Percentiles rank a stretch among this genome's conserved stretches.
Evolutionary conservation across 1,284 basidiomycete genomes (phyloP).

Genomic region (Cutaneotrichosporon dermatis): DNA sequence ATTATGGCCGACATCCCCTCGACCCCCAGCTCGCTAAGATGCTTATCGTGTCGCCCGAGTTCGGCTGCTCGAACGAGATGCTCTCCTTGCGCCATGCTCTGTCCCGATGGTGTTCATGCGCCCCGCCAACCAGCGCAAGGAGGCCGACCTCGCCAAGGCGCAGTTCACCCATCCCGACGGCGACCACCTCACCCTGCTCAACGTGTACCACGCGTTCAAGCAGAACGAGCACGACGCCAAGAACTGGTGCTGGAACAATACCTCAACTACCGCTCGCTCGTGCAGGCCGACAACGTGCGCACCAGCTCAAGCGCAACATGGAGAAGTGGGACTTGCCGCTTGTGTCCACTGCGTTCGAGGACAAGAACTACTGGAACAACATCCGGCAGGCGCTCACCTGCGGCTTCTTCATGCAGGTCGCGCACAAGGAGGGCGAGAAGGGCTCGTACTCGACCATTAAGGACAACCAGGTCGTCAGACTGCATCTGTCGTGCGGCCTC

Average conservation of each 20-base stretch:
- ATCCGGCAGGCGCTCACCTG: constrained; percentile 82
- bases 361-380: constrained; percentile 71
- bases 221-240: constrained; percentile 67
- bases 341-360: constrained; percentile 67
- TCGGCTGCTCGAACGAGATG: constrained; percentile 94
- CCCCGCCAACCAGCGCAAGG: constrained; percentile 78
- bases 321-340: constrained; percentile 81
- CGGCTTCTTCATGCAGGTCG: constrained; percentile 98
- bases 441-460: constrained; percentile 82
- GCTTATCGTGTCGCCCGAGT: constrained; percentile 89
- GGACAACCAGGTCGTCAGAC: constrained; percentile 82
- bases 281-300: constrained; percentile 94
- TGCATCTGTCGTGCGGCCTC: constrained; percentile 92
- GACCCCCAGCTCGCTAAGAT: constrained; percentile 96
- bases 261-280: constrained; percentile 74
- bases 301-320: constrained; percentile 89
- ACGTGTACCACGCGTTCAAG: constrained; percentile 92
- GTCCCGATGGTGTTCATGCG: constrained; percentile 93
- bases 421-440: constrained; percentile 92
- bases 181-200: constrained; percentile 90
- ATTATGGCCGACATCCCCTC: constrained; percentile 97
- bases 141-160: constrained; percentile 89
- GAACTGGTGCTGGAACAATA: constrained; percentile 94
- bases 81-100: constrained; percentile 95
- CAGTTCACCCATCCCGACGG: constrained; percentile 87